These are phyloP conservation scores for Starmerella cellae DNA, from an alignment of 805 yeast genomes.

Conservation along the genomic window DNA sequence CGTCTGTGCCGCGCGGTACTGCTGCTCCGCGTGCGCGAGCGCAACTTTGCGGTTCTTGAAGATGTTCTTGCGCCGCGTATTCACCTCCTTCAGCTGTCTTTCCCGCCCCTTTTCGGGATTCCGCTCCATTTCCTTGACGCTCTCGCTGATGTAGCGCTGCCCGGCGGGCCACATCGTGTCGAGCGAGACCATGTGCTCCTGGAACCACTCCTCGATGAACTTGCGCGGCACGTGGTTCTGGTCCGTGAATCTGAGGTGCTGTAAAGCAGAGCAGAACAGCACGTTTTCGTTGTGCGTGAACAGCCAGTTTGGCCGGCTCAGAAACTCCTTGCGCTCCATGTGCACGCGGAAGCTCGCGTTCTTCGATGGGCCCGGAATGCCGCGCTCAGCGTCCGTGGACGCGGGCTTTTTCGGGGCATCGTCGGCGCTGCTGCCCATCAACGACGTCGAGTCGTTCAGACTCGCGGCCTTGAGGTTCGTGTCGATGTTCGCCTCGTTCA, in stretches of 20 bases:
- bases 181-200: conserved; percentile 14
- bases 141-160: conserved; percentile 10
- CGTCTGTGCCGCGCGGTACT: conserved; percentile 2
- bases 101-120: conserved; percentile 6
- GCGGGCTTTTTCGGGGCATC: not conserved
- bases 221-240: conserved; percentile 20
- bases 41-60: conserved; percentile 8
- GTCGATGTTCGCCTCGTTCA: not conserved
- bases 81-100: conserved; percentile 9
- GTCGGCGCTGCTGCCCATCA: not conserved
- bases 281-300: conserved; percentile 18
- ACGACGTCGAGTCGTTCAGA: not conserved
- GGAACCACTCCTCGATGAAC: conserved; percentile 17
- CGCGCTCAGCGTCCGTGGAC: not conserved
- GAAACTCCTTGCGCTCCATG: conserved; percentile 9
- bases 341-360: not conserved
- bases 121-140: conserved; percentile 8
- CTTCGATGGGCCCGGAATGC: no score
- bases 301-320: conserved; percentile 19
- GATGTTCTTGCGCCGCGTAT: conserved; percentile 14
- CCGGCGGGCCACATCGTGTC: conserved; percentile 19
- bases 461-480: not conserved
- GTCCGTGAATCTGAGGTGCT: conserved; percentile 14
- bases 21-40: conserved; percentile 5
- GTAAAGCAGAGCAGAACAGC: conserved; percentile 16